Conservation (phyloP, 2,329 filamentous ascomycete species). For the Trichoderma citrinoviride region DNA sequence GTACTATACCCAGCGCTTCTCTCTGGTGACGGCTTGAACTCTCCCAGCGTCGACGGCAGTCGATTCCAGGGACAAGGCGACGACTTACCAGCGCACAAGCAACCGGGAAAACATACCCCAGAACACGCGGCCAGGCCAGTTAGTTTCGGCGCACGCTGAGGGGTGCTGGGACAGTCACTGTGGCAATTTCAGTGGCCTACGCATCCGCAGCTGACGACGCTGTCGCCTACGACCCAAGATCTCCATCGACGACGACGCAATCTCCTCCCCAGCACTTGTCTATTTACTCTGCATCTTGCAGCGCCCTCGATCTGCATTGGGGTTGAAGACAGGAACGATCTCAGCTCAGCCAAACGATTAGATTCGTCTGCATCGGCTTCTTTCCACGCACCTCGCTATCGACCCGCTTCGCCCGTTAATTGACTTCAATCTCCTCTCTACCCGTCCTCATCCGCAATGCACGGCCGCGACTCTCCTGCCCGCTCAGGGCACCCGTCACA, state of each 20-base stretch:
- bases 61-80: neutral
- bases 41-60: constrained; percentile 4
- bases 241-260: constrained; percentile 20
- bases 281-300: constrained; percentile 8
- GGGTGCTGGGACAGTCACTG: constrained; percentile 22
- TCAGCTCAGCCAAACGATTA: neutral
- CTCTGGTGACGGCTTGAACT: constrained; percentile 9
- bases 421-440: neutral
- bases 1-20: neutral
- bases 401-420: constrained; percentile 15
- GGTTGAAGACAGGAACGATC: neutral
- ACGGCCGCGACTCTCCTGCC: constrained; percentile 38
- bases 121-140: neutral
- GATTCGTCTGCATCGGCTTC: neutral
- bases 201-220: constrained; percentile 33
- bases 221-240: constrained; percentile 23
- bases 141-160: constrained; percentile 12
- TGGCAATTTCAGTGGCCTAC: constrained; percentile 28
- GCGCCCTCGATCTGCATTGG: neutral
- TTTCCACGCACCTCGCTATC: neutral
- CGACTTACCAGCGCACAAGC: neutral
- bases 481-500: constrained; percentile 31
- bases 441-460: constrained; percentile 33
- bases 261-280: neutral
- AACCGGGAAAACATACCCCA: neutral